Conservation (phyloP, 345 rosid genomes). For the Rhodamnia argentea region DNA sequence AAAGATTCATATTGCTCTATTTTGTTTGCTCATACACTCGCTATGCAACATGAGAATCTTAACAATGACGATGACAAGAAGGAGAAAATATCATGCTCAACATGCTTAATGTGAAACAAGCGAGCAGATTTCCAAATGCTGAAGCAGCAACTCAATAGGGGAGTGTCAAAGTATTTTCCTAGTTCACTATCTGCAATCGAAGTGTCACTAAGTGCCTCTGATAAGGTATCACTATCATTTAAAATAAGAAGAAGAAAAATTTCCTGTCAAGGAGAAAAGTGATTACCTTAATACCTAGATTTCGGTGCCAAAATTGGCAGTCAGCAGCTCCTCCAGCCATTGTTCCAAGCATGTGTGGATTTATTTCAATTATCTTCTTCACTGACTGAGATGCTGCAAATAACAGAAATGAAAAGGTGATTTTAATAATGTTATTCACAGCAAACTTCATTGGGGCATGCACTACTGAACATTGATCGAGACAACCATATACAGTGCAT, state of each 20-base stretch:
- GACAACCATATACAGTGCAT: background rate
- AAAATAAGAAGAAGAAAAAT: background rate
- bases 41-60: background rate
- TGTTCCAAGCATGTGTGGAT: conserved; percentile 90
- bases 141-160: background rate
- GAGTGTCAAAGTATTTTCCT: background rate
- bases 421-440: background rate
- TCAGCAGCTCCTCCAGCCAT: conserved; percentile 99
- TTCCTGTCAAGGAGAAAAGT: background rate
- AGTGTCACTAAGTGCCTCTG: background rate
- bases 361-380: conserved; percentile 91
- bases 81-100: background rate
- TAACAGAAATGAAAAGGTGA: background rate
- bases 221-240: background rate
- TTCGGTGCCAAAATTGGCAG: conserved; percentile 95
- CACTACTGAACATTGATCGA: background rate
- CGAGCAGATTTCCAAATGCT: background rate
- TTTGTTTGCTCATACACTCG: background rate
- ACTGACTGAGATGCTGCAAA: conserved; percentile 78
- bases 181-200: background rate
- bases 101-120: background rate
- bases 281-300: conserved; percentile 81
- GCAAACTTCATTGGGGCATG: background rate
- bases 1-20: background rate
- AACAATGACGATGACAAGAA: background rate